Conservation (phyloP, 2,329 filamentous ascomycete genomes). For the Byssochlamys sp. region DNA sequence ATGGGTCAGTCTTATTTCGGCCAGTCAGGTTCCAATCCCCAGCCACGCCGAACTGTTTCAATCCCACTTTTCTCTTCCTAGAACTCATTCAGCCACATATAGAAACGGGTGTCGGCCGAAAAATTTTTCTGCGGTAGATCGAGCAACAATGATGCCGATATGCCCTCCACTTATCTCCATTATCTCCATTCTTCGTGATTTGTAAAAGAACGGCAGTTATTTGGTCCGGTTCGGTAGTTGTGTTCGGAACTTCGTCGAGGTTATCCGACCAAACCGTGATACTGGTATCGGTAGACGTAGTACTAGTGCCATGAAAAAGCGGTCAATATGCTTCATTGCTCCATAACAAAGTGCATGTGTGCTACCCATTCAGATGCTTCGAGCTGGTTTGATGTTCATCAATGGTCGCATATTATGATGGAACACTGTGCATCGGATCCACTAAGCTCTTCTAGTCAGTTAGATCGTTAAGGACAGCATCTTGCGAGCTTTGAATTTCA, state of each 20-base stretch:
- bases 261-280: not conserved
- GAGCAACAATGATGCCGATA: not conserved
- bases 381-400: too few species aligned
- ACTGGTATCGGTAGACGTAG: too few species aligned
- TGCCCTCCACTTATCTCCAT: not conserved
- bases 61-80: not conserved
- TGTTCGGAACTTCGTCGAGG: not conserved
- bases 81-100: not conserved
- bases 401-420: too few species aligned
- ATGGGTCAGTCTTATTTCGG: too few species aligned
- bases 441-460: too few species aligned
- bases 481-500: not conserved
- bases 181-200: not conserved
- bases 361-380: too few species aligned
- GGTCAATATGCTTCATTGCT: too few species aligned
- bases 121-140: not conserved
- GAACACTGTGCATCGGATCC: too few species aligned
- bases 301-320: too few species aligned
- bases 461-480: not conserved
- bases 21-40: too few species aligned
- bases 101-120: not conserved
- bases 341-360: too few species aligned
- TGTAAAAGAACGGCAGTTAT: not conserved
- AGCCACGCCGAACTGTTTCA: not conserved
- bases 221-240: not conserved